phyloP scores from a whole-genome alignment of 768 basidiomycete genomes.

The Pulveroboletus sp. region DNA sequence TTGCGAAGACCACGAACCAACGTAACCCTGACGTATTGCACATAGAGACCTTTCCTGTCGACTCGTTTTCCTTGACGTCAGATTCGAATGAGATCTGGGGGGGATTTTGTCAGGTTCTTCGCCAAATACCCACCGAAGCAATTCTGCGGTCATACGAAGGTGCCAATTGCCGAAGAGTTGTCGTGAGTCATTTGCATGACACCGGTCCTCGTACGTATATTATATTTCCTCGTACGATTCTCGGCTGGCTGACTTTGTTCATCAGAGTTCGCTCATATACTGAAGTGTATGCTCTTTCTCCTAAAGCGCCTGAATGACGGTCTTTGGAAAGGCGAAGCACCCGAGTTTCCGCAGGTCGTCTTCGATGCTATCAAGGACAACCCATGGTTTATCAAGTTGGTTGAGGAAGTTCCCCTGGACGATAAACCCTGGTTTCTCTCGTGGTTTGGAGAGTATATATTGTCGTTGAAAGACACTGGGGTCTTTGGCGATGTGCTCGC shows the following conservation, averaged over 20 bases:
- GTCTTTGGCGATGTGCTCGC: constrained; percentile 66
- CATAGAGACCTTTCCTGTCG: background rate
- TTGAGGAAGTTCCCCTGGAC: constrained; percentile 34
- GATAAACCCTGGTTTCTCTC: constrained; percentile 47
- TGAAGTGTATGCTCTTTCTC: constrained; percentile 56
- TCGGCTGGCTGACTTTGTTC: constrained; percentile 1
- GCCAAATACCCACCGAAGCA: constrained; percentile 47
- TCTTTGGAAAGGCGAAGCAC: constrained; percentile 68
- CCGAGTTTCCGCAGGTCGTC: constrained; percentile 71
- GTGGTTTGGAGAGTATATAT: constrained; percentile 64
- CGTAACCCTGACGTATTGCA: background rate
- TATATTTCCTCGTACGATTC: constrained; percentile 4
- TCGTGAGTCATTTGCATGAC: constrained; percentile 59
- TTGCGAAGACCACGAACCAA: constrained; percentile 12
- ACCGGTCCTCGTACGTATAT: constrained; percentile 52
- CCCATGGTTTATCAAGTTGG: constrained; percentile 42
- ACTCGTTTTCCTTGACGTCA: constrained; percentile 30
- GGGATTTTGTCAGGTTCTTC: constrained; percentile 41
- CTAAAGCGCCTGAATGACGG: constrained; percentile 49
- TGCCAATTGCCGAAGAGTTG: constrained; percentile 46
- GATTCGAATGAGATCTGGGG: constrained; percentile 52
- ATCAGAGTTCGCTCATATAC: constrained; percentile 56
- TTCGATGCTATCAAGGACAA: constrained; percentile 87
- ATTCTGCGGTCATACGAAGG: constrained; percentile 34
- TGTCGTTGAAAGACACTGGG: constrained; percentile 45